These are phyloP conservation scores for Mortierella sp. DNA, from an alignment of 371 early-diverging fungal species.

Conservation along the genomic window DNA sequence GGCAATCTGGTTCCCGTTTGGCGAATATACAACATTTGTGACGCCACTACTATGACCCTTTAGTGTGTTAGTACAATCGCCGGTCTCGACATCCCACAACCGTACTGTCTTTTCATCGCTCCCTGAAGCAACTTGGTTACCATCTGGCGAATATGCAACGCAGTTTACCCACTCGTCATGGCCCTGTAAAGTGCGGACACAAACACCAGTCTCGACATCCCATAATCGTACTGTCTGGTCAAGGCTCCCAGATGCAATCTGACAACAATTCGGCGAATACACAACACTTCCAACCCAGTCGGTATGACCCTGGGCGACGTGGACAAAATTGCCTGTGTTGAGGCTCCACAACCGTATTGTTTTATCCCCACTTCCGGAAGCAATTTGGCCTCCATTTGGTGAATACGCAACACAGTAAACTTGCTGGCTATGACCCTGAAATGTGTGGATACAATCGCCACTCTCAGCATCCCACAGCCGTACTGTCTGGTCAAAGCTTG, in stretches of 20 bases:
- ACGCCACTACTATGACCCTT: no score
- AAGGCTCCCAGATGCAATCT: neutral
- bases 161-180: no score
- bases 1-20: no score
- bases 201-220: no score
- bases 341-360: constrained; percentile 2
- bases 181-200: neutral
- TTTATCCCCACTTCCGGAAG: neutral
- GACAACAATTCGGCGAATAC: neutral
- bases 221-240: neutral
- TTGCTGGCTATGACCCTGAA: neutral
- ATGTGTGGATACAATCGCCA: neutral
- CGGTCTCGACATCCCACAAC: no score
- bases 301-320: neutral
- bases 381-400: neutral
- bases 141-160: no score
- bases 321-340: constrained; percentile 23
- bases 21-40: no score
- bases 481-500: neutral
- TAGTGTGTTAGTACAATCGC: no score
- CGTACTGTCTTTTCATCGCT: no score
- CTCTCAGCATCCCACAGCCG: constrained; percentile 7
- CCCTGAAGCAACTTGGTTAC: no score
- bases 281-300: neutral
- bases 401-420: neutral